Conservation (phyloP, 2,329 filamentous ascomycete genomes). For the Fusarium tjaetaba region DNA sequence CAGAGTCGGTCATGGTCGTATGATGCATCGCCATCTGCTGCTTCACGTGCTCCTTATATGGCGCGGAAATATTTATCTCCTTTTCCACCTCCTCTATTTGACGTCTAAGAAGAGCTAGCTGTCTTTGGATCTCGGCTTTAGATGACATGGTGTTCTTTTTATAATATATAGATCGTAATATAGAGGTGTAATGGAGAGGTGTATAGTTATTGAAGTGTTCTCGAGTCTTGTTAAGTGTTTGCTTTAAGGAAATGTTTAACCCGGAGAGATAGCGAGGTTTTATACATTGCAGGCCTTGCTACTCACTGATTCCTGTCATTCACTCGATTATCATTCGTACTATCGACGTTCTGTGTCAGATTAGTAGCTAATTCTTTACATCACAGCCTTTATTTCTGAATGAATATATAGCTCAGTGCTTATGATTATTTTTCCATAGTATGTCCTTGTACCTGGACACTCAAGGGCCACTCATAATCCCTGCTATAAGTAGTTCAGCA, state of each 20-base stretch:
- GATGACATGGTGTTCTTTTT: too few relatives aligned
- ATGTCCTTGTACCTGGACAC: background rate
- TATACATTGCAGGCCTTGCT: background rate
- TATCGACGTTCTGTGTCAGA: background rate
- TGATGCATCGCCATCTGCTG: too few relatives aligned
- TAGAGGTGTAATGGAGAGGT: background rate
- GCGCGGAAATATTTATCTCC: too few relatives aligned
- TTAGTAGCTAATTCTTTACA: background rate
- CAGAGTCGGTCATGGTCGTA: too few relatives aligned
- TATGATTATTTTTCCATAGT: background rate
- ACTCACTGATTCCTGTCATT: background rate
- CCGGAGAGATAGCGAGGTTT: background rate
- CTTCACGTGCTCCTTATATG: too few relatives aligned
- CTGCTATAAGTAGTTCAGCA: rapidly evolving
- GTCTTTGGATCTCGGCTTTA: too few relatives aligned
- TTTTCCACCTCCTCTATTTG: too few relatives aligned
- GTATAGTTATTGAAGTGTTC: background rate
- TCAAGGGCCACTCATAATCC: background rate
- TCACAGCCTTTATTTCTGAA: background rate
- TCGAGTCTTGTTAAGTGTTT: background rate
- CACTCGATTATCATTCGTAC: background rate
- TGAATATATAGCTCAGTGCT: background rate
- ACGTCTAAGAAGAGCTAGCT: too few relatives aligned
- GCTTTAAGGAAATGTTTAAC: background rate
- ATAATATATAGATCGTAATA: too few relatives aligned